Conservation (phyloP, 208 protist species). For the Trypanosoma lewisi region DNA sequence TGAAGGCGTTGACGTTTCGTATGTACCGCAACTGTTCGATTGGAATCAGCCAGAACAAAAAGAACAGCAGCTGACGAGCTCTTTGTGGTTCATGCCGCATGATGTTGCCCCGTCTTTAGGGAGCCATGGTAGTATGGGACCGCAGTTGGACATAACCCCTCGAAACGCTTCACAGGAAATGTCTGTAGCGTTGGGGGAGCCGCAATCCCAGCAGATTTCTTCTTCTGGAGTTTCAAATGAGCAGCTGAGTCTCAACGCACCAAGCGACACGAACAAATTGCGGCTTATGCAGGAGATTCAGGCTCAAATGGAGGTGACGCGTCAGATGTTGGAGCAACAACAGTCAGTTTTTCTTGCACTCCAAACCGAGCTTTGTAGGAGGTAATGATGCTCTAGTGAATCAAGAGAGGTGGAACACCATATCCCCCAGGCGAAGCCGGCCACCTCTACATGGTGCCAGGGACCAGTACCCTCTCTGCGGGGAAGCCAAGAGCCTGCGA, state of each 20-base stretch:
- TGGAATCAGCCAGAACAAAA: background rate
- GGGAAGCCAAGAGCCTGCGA: too few species aligned
- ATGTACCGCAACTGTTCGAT: background rate
- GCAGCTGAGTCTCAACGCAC: background rate
- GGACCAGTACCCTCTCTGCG: too few species aligned
- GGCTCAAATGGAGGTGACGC: slow-evolving; percentile 28
- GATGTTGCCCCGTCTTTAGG: background rate
- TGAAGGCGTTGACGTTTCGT: background rate
- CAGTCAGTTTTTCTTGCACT: slow-evolving; percentile 22
- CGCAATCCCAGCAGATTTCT: background rate
- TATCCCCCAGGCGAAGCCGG: too few species aligned
- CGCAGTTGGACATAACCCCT: background rate
- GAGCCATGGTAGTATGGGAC: background rate
- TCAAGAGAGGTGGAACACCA: too few species aligned
- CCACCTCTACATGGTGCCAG: too few species aligned
- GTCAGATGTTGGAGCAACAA: slow-evolving; percentile 27
- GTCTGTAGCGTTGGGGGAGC: background rate
- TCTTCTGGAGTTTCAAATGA: background rate
- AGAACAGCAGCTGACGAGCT: background rate
- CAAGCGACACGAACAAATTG: slow-evolving; percentile 13
- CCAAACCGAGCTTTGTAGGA: slow-evolving; percentile 16
- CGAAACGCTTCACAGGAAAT: background rate
- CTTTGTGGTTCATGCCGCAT: background rate
- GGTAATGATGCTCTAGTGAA: slow-evolving; percentile 3
- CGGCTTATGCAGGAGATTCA: slow-evolving; percentile 24